Evolutionary conservation across 768 basidiomycete genomes (phyloP).

Genomic region (Amanita rubescens): DNA sequence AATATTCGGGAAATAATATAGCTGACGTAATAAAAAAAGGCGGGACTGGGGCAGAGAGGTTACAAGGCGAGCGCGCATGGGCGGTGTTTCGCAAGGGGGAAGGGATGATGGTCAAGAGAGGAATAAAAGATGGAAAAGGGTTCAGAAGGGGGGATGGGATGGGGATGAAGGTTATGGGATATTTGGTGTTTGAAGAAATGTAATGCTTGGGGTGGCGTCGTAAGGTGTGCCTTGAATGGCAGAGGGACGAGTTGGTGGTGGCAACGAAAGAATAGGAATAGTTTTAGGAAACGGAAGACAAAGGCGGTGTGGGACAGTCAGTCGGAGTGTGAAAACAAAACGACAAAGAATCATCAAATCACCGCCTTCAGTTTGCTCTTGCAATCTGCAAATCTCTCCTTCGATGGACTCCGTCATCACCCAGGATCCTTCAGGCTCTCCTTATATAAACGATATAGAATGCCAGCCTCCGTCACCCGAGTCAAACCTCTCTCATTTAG

Average conservation of each 20-base stretch:
- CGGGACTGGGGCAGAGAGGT: not conserved
- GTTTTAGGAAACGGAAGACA: not conserved
- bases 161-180: not conserved
- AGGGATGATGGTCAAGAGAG: too few relatives aligned
- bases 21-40: not conserved
- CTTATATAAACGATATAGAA: conserved; percentile 18
- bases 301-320: not conserved
- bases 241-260: not conserved
- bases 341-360: not conserved
- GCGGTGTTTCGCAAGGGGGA: not conserved
- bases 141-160: not conserved
- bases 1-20: too few relatives aligned
- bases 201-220: too few relatives aligned
- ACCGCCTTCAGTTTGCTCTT: too few relatives aligned
- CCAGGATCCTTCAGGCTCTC: not conserved
- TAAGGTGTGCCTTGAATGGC: not conserved
- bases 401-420: not conserved
- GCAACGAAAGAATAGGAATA: not conserved
- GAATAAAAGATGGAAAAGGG: not conserved
- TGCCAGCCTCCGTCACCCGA: conserved; percentile 21
- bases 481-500: conserved; percentile 15
- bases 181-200: not conserved
- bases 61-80: not conserved
- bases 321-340: not conserved
- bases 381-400: not conserved